phyloP scores from a whole-genome alignment of 352 stramenopile species.

The Phytophthora litchii region DNA sequence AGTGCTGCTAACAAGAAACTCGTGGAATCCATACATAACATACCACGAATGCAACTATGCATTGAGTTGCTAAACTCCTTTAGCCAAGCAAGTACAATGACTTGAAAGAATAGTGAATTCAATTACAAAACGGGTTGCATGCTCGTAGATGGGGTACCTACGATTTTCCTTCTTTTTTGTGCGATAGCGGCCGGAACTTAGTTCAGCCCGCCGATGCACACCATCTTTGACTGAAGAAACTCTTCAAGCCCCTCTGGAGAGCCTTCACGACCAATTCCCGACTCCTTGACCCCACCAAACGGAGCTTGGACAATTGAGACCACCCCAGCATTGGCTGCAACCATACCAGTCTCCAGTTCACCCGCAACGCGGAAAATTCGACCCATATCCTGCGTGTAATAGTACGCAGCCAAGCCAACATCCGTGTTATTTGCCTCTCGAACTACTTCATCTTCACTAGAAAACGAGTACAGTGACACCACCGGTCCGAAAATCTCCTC shows the following conservation, averaged over 20 bases:
- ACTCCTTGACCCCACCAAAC: slow-evolving; percentile 89
- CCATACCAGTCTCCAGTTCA: slow-evolving; percentile 89
- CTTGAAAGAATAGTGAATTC: too few relatives aligned
- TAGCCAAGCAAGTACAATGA: too few relatives aligned
- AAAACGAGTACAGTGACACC: slow-evolving; percentile 90
- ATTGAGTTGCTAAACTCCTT: too few relatives aligned
- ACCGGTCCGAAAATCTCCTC: slow-evolving; percentile 97
- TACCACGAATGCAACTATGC: too few relatives aligned
- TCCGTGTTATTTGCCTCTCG: slow-evolving; percentile 90
- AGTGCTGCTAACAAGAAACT: too few relatives aligned
- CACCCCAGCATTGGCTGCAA: slow-evolving; percentile 91
- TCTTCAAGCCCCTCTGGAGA: slow-evolving; percentile 87
- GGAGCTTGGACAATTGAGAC: slow-evolving; percentile 81
- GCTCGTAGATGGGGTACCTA: too few relatives aligned
- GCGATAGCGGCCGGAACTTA: too few relatives aligned
- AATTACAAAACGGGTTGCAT: too few relatives aligned
- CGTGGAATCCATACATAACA: too few relatives aligned
- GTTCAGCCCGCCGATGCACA: slow-evolving; percentile 19
- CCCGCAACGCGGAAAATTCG: slow-evolving; percentile 82
- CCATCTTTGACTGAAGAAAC: slow-evolving; percentile 93
- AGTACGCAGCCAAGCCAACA: slow-evolving; percentile 91
- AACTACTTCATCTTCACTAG: slow-evolving; percentile 93
- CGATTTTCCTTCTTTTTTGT: too few relatives aligned
- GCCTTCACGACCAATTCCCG: slow-evolving; percentile 86
- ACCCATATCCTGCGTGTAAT: slow-evolving; percentile 89